Evolutionary conservation across 2,329 filamentous ascomycete genomes (phyloP).

Genomic region (Monosporascus cannonballus): DNA sequence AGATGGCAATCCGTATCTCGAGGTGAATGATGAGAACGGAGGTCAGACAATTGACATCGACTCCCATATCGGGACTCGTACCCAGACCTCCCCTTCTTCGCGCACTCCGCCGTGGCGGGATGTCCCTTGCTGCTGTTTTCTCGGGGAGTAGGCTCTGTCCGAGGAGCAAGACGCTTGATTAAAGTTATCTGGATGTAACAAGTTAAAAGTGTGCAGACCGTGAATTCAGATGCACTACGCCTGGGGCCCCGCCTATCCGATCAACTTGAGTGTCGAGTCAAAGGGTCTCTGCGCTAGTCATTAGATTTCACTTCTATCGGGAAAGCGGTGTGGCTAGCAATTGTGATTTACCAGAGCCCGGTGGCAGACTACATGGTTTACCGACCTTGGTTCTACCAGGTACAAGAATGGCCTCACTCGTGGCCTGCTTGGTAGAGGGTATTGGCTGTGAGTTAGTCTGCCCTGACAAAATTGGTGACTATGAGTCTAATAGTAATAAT

Average conservation of each 20-base stretch:
- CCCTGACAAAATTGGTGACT: background rate
- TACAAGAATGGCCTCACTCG: no score
- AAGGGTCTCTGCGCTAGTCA: no score
- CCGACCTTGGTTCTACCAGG: no score
- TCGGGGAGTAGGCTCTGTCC: background rate
- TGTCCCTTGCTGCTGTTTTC: conserved; percentile 1
- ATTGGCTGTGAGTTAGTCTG: background rate
- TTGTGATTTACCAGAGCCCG: no score
- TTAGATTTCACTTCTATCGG: no score
- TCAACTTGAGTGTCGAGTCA: no score
- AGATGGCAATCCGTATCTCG: background rate
- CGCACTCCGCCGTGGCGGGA: conserved; percentile 1
- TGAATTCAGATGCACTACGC: no score
- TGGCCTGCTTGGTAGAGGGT: no score
- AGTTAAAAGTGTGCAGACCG: no score
- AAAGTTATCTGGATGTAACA: background rate
- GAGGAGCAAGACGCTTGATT: background rate
- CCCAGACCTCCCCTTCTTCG: background rate
- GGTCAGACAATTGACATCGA: background rate
- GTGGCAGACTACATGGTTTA: no score
- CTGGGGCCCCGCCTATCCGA: no score
- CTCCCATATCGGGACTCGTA: background rate
- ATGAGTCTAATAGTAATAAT: background rate
- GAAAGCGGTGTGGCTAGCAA: no score
- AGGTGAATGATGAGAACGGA: background rate